Conservation (phyloP, 2,329 filamentous ascomycete genomes). For the Daldinia eschscholtzii region DNA sequence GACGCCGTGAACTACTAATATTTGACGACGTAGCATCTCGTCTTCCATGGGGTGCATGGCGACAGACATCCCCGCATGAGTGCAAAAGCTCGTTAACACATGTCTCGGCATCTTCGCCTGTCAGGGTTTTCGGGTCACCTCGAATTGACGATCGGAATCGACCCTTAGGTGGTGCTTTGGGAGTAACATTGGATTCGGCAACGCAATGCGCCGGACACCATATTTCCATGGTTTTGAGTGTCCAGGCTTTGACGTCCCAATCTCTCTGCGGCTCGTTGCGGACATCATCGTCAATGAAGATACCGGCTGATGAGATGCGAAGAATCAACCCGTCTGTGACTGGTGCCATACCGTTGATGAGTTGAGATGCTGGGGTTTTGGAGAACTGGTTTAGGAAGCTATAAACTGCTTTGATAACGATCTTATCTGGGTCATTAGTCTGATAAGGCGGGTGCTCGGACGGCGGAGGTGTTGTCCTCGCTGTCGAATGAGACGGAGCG, state of each 20-base stretch:
- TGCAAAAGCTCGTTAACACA: conserved; percentile 72
- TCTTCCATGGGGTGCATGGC: conserved; percentile 64
- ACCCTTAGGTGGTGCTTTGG: conserved; percentile 63
- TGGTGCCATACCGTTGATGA: conserved; percentile 84
- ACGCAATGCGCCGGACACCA: conserved; percentile 78
- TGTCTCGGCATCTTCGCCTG: conserved; percentile 74
- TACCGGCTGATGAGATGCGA: conserved; percentile 90
- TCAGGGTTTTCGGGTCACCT: conserved; percentile 65
- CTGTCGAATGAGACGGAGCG: conserved; percentile 84
- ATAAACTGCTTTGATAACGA: conserved; percentile 94
- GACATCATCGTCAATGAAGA: conserved; percentile 97
- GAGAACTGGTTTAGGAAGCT: conserved; percentile 90
- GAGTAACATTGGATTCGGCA: conserved; percentile 58
- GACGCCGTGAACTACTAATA: conserved; percentile 60
- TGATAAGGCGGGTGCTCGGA: conserved; percentile 83
- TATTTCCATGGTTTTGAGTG: conserved; percentile 91
- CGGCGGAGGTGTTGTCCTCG: conserved; percentile 84
- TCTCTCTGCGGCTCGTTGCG: conserved; percentile 92
- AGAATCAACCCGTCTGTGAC: conserved; percentile 94
- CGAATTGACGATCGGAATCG: conserved; percentile 62
- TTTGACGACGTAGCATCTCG: conserved; percentile 56
- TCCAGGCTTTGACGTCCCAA: conserved; percentile 99
- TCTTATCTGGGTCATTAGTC: conserved; percentile 94
- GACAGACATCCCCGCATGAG: conserved; percentile 74
- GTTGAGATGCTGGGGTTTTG: conserved; percentile 89